Conservation (phyloP, 2,329 filamentous ascomycete species). For the Gnomoniopsis smithogilvyi region DNA sequence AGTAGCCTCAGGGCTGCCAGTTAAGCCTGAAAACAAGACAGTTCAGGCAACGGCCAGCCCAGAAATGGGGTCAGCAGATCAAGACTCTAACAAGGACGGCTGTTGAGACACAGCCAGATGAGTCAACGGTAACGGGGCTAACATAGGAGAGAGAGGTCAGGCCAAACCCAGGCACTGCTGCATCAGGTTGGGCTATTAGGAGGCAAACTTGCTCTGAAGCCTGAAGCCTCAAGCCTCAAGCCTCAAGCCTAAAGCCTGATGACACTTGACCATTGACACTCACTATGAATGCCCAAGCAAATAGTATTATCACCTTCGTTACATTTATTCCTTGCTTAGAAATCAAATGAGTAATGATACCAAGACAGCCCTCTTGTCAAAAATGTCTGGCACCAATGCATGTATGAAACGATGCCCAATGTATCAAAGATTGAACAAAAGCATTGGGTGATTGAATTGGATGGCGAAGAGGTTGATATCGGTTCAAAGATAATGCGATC, state of each 20-base stretch:
- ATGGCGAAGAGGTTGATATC: constrained; percentile 22
- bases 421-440: neutral
- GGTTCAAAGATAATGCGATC: neutral
- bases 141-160: neutral
- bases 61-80: too few species aligned
- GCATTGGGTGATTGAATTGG: constrained; percentile 22
- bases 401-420: neutral
- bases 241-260: too few species aligned
- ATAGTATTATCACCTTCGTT: too few species aligned
- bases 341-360: neutral
- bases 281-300: neutral
- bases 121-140: too few species aligned
- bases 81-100: too few species aligned
- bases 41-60: too few species aligned
- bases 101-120: too few species aligned
- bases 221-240: too few species aligned
- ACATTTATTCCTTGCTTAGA: neutral
- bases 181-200: neutral
- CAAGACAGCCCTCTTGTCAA: neutral
- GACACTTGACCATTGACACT: too few species aligned
- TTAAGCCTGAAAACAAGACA: too few species aligned
- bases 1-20: too few species aligned
- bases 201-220: neutral
- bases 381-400: neutral
- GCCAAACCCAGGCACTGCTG: neutral